Conservation (phyloP, 441 rosid genomes). For the Populus hybrid region DNA sequence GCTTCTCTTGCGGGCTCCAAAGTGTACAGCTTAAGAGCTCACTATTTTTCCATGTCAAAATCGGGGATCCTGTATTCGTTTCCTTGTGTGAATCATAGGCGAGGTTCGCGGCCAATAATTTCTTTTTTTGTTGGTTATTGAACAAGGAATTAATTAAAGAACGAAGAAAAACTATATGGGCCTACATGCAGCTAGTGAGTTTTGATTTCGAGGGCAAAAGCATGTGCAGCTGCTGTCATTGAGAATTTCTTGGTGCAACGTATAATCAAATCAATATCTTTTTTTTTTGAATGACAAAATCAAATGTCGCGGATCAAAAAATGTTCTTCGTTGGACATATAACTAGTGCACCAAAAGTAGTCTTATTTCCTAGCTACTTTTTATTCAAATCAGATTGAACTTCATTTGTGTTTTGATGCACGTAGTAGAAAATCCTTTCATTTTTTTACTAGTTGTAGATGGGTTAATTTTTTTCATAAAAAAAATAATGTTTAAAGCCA, state of each 20-base stretch:
- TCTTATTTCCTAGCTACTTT: no score
- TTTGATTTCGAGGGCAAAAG: conserved; percentile 34
- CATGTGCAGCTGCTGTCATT: conserved; percentile 36
- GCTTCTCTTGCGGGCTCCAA: conserved; percentile 14
- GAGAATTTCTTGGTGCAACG: conserved; percentile 9
- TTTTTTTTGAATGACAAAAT: background rate
- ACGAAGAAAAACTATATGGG: background rate
- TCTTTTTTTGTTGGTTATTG: background rate
- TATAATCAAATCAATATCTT: background rate
- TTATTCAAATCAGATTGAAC: no score
- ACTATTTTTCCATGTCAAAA: conserved; percentile 21
- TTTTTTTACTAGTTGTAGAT: no score
- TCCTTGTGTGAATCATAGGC: conserved; percentile 24
- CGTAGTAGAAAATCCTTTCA: no score
- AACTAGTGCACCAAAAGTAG: no score
- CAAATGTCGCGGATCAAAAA: no score
- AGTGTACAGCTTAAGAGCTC: conserved; percentile 9
- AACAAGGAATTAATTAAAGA: background rate
- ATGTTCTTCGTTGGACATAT: no score
- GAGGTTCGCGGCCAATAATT: conserved; percentile 32
- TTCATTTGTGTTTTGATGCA: no score
- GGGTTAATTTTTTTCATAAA: no score
- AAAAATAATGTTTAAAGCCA: no score
- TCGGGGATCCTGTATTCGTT: background rate
- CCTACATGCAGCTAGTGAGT: conserved; percentile 20